Evolutionary conservation across 2,329 filamentous ascomycete species (phyloP).

Genomic region (Tolypocladium inflatum): DNA sequence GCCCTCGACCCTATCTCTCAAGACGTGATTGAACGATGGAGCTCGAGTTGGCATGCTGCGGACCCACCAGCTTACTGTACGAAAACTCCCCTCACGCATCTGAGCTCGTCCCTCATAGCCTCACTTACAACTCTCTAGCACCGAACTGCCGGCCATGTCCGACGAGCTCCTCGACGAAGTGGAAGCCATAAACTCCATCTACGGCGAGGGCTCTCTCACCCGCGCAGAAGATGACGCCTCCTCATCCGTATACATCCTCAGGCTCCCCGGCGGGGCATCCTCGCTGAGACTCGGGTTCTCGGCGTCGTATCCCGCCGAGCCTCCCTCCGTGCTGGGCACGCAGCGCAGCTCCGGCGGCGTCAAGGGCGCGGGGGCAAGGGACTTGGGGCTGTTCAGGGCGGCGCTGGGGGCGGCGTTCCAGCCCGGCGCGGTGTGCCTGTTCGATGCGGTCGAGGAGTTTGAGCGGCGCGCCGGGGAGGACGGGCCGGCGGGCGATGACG

Average conservation of each 20-base stretch:
- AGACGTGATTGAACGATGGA: neutral
- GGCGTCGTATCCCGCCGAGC: constrained; percentile 60
- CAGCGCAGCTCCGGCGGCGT: constrained; percentile 69
- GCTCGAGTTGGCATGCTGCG: too few relatives aligned
- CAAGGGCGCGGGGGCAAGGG: constrained; percentile 61
- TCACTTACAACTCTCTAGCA: neutral
- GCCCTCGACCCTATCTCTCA: neutral
- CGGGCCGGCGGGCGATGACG: neutral
- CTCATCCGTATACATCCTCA: constrained; percentile 45
- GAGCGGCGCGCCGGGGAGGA: constrained; percentile 31
- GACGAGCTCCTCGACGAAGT: constrained; percentile 63
- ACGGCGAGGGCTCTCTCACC: constrained; percentile 56
- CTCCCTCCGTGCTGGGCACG: constrained; percentile 66
- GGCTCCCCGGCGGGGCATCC: constrained; percentile 52
- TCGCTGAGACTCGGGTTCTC: constrained; percentile 62
- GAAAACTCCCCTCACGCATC: neutral
- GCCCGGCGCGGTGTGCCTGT: constrained; percentile 74
- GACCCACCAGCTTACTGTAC: neutral
- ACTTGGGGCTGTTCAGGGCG: constrained; percentile 59
- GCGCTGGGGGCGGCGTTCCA: constrained; percentile 60
- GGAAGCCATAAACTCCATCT: constrained; percentile 78
- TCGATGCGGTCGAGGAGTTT: constrained; percentile 78
- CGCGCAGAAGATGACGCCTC: constrained; percentile 24
- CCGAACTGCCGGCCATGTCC: constrained; percentile 28
- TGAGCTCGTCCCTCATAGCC: neutral